phyloP scores from a whole-genome alignment of 192 early-diverging fungal species.

The Chytriomyces confervae region DNA sequence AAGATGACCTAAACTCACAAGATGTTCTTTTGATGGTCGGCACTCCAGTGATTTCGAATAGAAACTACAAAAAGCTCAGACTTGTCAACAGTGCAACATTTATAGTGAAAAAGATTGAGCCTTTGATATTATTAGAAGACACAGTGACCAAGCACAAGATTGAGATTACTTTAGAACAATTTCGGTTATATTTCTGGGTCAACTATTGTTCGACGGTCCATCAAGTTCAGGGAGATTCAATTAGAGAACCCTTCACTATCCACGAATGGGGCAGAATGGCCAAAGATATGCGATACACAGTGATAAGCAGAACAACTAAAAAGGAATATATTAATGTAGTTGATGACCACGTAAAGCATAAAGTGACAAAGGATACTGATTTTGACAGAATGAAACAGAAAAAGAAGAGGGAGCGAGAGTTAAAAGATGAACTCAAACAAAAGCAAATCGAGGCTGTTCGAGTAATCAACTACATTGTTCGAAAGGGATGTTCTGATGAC shows the following conservation, averaged over 20 bases:
- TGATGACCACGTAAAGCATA: constrained; percentile 8
- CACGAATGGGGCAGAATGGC: constrained; percentile 22
- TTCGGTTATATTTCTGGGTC: constrained; percentile 15
- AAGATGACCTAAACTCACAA: constrained; percentile 21
- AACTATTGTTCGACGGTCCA: constrained; percentile 16
- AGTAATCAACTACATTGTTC: constrained; percentile 23
- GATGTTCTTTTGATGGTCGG: constrained; percentile 1
- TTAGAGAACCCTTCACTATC: constrained; percentile 10
- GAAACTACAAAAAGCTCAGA: constrained; percentile 12
- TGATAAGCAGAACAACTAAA: constrained; percentile 5
- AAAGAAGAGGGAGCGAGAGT: constrained; percentile 1
- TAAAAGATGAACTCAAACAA: constrained; percentile 15
- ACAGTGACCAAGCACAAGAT: constrained; percentile 14
- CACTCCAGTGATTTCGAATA: constrained; percentile 17
- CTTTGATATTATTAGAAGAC: constrained; percentile 9
- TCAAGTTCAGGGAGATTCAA: constrained; percentile 19
- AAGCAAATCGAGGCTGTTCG: constrained; percentile 10
- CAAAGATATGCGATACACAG: constrained; percentile 20
- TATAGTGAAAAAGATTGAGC: constrained; percentile 24
- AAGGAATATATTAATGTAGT: constrained; percentile 20
- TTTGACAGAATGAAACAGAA: constrained; percentile 3
- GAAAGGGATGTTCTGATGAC: constrained; percentile 20
- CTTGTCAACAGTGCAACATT: constrained; percentile 13
- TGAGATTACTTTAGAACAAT: constrained; percentile 2
- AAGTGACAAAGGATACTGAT: neutral